These are phyloP conservation scores for Pisolithus albus DNA, from an alignment of 768 basidiomycete species.

Conservation along the genomic window DNA sequence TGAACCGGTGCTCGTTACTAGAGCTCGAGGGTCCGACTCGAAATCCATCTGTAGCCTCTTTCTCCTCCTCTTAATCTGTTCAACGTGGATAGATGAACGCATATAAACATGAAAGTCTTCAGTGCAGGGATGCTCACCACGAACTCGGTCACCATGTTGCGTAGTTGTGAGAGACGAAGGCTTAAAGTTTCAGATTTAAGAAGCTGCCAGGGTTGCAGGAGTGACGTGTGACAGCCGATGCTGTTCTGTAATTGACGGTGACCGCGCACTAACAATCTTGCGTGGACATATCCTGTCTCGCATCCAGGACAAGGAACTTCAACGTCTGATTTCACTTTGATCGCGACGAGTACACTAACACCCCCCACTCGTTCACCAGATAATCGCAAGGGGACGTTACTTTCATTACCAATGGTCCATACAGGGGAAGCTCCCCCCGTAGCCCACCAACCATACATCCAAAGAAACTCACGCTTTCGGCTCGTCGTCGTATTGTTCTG, in stretches of 20 bases:
- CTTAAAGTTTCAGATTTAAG: background rate
- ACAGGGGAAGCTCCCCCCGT: background rate
- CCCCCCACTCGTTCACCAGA: too few species aligned
- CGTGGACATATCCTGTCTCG: too few species aligned
- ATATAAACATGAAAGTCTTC: background rate
- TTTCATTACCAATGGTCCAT: background rate
- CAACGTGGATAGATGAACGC: background rate
- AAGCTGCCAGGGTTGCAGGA: too few species aligned
- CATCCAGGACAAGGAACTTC: too few species aligned
- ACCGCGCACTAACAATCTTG: too few species aligned
- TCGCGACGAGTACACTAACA: too few species aligned
- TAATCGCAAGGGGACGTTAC: background rate
- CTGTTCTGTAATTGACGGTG: too few species aligned
- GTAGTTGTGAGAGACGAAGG: background rate
- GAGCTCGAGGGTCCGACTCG: background rate
- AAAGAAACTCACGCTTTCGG: conserved; percentile 6
- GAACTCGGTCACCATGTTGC: background rate
- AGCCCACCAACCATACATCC: background rate
- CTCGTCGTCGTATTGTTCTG: conserved; percentile 15
- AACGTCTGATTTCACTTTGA: too few species aligned
- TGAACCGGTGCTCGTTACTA: background rate
- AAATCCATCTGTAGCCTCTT: conserved; percentile 12
- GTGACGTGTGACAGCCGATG: too few species aligned
- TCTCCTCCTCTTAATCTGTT: conserved; percentile 21
- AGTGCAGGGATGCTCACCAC: background rate